Base-by-base conservation (phyloP, 169 alveolate species). In the Eimeria tenella region DNA sequence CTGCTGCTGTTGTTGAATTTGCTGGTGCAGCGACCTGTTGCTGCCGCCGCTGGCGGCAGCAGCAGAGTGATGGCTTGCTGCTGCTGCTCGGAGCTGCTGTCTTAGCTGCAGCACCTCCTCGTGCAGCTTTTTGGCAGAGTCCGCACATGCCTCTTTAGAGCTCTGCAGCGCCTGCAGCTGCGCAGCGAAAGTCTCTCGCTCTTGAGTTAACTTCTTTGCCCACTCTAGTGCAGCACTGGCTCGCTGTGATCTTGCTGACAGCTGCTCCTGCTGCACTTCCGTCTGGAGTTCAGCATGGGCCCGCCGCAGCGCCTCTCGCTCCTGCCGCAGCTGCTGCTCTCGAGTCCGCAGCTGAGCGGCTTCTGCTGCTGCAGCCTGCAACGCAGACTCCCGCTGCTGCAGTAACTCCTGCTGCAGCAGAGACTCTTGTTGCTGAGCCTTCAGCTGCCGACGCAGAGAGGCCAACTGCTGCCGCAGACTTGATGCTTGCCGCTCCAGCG, bases 361-460 rank as follows among this genome's bases (percentile, higher is more conserved):
- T 15, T 74, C 84, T 50, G 62, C 19, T 74, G 15, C 84, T 31
- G 84, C 84, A 17, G 19, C 63, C 10, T 74, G 60, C 84, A 74
- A 50, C 2, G 84, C 84, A 4, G 84, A 52, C 42, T 74, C 84
- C 25, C 62, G 63, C 84, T 74, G 84, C 84, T 74, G 84, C 84
- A 74, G 84, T 56, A 74, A n/a, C 62, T 74, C 42, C 84, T 74
- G 84, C 84, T 74, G 84, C 84, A 74, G 60, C 84, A 15, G 42
- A 6, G 84, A 74, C 84, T 74, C 84, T n/a, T 74, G 60, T 19
- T 74, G 84, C 84, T 74, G 84, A 49, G 62, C 84, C 21, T 50
- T 31, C 15, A 74, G 62, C 25, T 74, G 84, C 60, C 25, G 56
- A 9, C 60, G 84, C 8, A 74, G 11, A 8, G 4, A 74, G 5